These are phyloP conservation scores for Boletus eberwhitei DNA, from an alignment of 768 basidiomycete genomes.

Conservation along the genomic window DNA sequence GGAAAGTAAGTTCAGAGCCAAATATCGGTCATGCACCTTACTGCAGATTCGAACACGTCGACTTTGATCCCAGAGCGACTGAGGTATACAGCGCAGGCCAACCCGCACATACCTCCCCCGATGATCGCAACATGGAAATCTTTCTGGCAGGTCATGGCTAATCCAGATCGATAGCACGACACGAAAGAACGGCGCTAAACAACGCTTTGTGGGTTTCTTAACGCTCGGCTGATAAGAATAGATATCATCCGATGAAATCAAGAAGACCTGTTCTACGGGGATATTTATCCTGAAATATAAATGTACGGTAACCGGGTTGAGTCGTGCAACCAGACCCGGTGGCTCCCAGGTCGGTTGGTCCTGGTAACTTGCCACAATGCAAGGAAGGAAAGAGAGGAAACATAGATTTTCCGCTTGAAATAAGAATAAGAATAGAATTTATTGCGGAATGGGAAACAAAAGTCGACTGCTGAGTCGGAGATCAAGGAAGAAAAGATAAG, in stretches of 20 bases:
- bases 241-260: background rate
- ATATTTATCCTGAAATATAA: background rate
- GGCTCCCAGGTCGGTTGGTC: background rate
- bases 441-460: background rate
- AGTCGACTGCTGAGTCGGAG: background rate
- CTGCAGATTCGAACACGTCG: constrained; percentile 53
- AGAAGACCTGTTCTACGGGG: background rate
- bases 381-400: background rate
- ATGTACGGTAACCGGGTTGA: background rate
- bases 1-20: background rate
- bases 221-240: background rate
- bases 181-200: background rate
- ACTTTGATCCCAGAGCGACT: constrained; percentile 40
- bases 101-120: constrained; percentile 54
- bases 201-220: background rate
- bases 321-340: background rate
- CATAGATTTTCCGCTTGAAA: background rate
- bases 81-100: constrained; percentile 47
- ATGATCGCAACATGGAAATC: constrained; percentile 51
- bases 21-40: constrained; percentile 13
- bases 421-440: background rate
- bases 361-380: background rate
- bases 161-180: background rate
- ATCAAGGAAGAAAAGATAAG: background rate
- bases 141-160: constrained; percentile 20